phyloP scores from a whole-genome alignment of 75 land plant species.

The Adiantum capillusveneris region DNA sequence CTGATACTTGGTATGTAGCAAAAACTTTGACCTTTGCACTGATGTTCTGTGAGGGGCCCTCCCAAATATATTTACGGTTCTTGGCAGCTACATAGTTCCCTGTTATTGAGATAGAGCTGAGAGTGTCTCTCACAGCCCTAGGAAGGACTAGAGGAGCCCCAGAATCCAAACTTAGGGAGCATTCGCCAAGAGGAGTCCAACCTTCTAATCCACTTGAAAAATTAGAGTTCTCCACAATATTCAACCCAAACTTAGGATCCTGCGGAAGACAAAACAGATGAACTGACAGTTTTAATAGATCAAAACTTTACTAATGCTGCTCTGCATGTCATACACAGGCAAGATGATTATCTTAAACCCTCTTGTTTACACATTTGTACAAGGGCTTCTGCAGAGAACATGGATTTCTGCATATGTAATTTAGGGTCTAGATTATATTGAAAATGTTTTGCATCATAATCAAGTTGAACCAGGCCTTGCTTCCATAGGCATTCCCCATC shows the following conservation, averaged over 20 bases:
- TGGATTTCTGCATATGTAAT: too few relatives aligned
- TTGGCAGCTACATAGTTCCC: slow-evolving; percentile 60
- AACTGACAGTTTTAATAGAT: too few relatives aligned
- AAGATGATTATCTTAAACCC: too few relatives aligned
- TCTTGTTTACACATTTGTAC: too few relatives aligned
- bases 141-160: slow-evolving; percentile 73
- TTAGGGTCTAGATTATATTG: too few relatives aligned
- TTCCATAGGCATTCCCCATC: too few relatives aligned
- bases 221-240: slow-evolving; percentile 64
- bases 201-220: slow-evolving; percentile 42
- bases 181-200: slow-evolving; percentile 77
- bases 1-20: slow-evolving; percentile 89
- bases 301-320: too few relatives aligned
- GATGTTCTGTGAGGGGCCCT: slow-evolving; percentile 92
- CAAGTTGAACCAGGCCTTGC: too few relatives aligned
- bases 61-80: slow-evolving; percentile 77
- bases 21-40: slow-evolving; percentile 60
- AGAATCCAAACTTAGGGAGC: slow-evolving; percentile 47
- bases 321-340: too few relatives aligned
- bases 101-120: slow-evolving; percentile 57
- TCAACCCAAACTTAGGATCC: slow-evolving; percentile 63
- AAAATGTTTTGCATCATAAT: too few relatives aligned
- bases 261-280: slow-evolving; percentile 13
- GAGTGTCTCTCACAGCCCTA: slow-evolving; percentile 58
- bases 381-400: too few relatives aligned